Base-by-base conservation (phyloP, 768 basidiomycete species). In the Xerocomellus chrysenteron region DNA sequence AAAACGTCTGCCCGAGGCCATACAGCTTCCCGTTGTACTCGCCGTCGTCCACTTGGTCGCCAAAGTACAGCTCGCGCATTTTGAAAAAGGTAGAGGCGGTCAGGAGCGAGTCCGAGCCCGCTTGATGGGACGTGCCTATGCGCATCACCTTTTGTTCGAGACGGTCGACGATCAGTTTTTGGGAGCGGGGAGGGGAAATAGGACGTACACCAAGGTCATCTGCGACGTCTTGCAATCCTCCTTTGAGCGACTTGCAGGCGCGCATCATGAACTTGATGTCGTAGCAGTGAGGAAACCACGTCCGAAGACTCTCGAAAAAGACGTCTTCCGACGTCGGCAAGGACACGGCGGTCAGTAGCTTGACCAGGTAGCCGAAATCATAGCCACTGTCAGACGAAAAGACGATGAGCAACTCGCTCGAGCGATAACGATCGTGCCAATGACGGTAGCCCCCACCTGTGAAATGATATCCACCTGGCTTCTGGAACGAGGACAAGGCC, bases 231-330 rank as follows among this genome's bases (percentile, higher is more conserved):
- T 98, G 95, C 51, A 99, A 74, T 9, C 95, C 95, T 68, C 94
- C 92, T 61, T 90, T 80, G 52, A 88, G 80, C 39, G 78, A 81
- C 72, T 94, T 94, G 56, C 85, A 88, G 59, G 82, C 84, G 64
- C 92, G 86, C 86, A 96, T 94, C 73, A 99, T 83, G 73, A 88
- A 94, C 74, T 98, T 99, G 80, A 98, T 94, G 73, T 99, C 97
- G 73, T 97, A 98, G 44, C 97, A 87, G 43, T 85, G 87, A 0
- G 96, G 96, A 74, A 99, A 98, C 96, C 97, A 98, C 61, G 84
- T 87, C 56, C 77, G 81, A 32, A 98, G 80, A 45, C 88, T 82
- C 45, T 90, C 84, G 70, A 98, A 97, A 76, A 98, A 98, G 6
- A 82, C 81, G 59, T 90, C 88, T 75, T 99, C 97, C 26, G 85